phyloP scores from a whole-genome alignment of 176 grass and related monocot species.

The Dactylis glomerata region DNA sequence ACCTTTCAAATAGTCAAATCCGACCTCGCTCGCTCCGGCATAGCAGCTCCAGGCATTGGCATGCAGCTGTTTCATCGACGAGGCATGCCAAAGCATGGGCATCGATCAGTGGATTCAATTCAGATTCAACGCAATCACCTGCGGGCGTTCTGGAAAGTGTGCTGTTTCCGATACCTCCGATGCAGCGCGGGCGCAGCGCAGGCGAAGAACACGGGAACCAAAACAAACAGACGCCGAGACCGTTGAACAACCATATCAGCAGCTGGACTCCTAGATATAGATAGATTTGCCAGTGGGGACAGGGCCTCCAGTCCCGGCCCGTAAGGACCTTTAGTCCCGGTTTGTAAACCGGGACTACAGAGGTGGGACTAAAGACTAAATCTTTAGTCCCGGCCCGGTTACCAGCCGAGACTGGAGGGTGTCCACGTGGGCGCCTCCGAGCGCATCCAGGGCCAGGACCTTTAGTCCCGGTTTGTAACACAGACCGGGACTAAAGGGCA shows the following conservation, averaged over 20 bases:
- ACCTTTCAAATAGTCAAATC: constrained; percentile 58
- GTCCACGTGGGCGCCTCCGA: too few species aligned
- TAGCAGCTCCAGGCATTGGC: constrained; percentile 33
- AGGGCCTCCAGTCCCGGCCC: too few species aligned
- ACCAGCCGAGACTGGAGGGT: too few species aligned
- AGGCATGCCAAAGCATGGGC: not conserved
- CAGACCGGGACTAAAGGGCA: too few species aligned
- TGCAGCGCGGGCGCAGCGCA: not conserved
- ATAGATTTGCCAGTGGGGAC: constrained; percentile 23
- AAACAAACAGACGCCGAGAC: not conserved
- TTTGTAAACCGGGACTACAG: too few species aligned
- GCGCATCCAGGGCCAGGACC: too few species aligned
- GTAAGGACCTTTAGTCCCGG: too few species aligned
- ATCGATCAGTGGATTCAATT: not conserved
- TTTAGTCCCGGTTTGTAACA: too few species aligned
- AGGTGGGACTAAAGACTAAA: too few species aligned
- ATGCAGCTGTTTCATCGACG: too few species aligned
- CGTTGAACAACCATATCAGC: constrained; percentile 15
- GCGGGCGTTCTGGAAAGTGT: constrained; percentile 34
- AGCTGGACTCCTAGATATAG: too few species aligned
- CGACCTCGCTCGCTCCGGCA: constrained; percentile 1
- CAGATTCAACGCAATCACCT: not conserved
- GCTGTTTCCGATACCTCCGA: constrained; percentile 33
- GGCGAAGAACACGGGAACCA: constrained; percentile 15
- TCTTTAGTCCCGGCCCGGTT: too few species aligned